Conservation (phyloP, 257 asterid species). For the Lantana camara region DNA sequence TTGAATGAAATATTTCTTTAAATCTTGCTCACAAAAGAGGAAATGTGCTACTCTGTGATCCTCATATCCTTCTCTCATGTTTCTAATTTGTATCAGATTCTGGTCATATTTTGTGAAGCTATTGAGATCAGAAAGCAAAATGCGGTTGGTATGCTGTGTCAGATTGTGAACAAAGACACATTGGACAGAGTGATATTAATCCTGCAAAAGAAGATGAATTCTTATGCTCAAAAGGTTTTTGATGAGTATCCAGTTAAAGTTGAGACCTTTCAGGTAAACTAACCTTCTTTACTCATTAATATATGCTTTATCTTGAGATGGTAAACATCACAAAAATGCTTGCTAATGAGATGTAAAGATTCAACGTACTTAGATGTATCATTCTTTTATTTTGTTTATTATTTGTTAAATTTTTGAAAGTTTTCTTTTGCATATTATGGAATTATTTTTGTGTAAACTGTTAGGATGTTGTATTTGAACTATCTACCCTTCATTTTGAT, state of each 20-base stretch:
- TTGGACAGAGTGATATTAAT: conserved; percentile 49
- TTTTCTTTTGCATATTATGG: too few relatives aligned
- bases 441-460: too few relatives aligned
- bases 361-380: neutral
- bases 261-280: conserved; percentile 50
- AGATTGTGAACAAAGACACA: conserved; percentile 39
- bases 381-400: too few relatives aligned
- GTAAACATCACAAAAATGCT: neutral
- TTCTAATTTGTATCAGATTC: conserved; percentile 31
- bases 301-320: neutral
- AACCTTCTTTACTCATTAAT: neutral
- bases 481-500: too few relatives aligned
- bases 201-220: conserved; percentile 49
- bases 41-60: neutral
- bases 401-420: too few relatives aligned
- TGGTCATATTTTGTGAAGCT: conserved; percentile 44
- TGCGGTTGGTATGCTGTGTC: conserved; percentile 40
- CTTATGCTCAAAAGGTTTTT: conserved; percentile 44
- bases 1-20: too few relatives aligned
- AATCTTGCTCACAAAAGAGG: too few relatives aligned
- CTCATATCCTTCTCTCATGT: conserved; percentile 6
- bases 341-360: neutral
- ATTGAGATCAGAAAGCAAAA: conserved; percentile 35
- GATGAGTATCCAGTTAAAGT: conserved; percentile 43
- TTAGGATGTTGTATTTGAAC: too few relatives aligned